Conservation (phyloP, 805 yeast species). For the Yarrowia bubula region DNA sequence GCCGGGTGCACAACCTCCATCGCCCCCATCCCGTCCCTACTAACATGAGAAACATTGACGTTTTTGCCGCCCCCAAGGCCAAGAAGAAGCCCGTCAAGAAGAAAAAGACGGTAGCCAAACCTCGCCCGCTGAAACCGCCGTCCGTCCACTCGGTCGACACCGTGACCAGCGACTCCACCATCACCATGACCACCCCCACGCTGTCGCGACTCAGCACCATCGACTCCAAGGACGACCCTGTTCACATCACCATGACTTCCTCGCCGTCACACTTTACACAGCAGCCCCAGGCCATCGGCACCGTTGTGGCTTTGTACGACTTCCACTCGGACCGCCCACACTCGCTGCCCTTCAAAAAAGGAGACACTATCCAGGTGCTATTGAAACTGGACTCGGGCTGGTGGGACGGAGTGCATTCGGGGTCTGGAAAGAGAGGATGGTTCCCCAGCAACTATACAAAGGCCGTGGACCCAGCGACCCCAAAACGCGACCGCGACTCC, state of each 20-base stretch:
- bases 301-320: conserved; percentile 58
- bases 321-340: conserved; percentile 51
- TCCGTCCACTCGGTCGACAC: conserved; percentile 7
- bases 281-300: conserved; percentile 40
- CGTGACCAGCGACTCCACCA: background rate
- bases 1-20: background rate
- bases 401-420: conserved; percentile 74
- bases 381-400: conserved; percentile 64
- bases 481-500: background rate
- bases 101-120: background rate
- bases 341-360: conserved; percentile 54
- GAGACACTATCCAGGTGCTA: conserved; percentile 71
- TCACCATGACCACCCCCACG: background rate
- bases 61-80: conserved; percentile 19
- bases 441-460: conserved; percentile 65
- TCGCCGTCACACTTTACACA: conserved; percentile 1
- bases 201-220: conserved; percentile 16
- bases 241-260: conserved; percentile 15
- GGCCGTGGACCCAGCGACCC: background rate
- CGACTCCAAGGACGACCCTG: conserved; percentile 2
- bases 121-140: background rate
- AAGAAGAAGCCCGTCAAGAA: background rate
- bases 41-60: conserved; percentile 22
- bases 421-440: conserved; percentile 69
- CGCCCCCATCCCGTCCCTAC: background rate